These are phyloP conservation scores for Malus hybrid DNA, from an alignment of 331 rosid species.

Conservation along the genomic window DNA sequence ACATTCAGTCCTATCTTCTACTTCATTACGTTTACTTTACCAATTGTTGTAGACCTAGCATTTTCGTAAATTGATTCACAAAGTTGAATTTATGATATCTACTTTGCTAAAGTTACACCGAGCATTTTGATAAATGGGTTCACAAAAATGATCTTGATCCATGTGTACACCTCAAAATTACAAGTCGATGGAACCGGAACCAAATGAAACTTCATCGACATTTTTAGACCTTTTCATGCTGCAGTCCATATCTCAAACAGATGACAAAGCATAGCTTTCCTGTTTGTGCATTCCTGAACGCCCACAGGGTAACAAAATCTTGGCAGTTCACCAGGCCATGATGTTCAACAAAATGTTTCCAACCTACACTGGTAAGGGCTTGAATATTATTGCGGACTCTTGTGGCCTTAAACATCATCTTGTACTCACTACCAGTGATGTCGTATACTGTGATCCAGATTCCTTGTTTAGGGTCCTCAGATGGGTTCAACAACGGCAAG, in stretches of 20 bases:
- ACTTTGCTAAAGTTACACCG: not conserved
- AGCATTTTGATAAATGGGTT: too few species aligned
- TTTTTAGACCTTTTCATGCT: not conserved
- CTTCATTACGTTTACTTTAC: not conserved
- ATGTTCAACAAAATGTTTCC: not conserved
- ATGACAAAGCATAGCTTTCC: not conserved
- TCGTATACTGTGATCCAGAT: not conserved
- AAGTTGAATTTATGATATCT: not conserved
- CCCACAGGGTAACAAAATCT: too few species aligned
- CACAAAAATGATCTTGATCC: not conserved
- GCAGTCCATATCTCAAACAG: not conserved
- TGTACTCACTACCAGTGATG: not conserved
- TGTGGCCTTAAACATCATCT: not conserved
- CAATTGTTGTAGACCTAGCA: not conserved
- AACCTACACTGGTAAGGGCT: not conserved
- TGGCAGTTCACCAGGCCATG: not conserved
- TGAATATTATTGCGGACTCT: not conserved
- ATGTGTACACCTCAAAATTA: not conserved
- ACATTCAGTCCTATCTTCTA: not conserved
- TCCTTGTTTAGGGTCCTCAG: not conserved
- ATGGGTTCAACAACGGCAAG: not conserved
- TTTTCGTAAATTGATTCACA: not conserved
- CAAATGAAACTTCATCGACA: not conserved
- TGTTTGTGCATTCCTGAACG: not conserved
- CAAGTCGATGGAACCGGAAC: not conserved